phyloP scores from a whole-genome alignment of 257 asterid species.

The Solanum ahanhuiri region DNA sequence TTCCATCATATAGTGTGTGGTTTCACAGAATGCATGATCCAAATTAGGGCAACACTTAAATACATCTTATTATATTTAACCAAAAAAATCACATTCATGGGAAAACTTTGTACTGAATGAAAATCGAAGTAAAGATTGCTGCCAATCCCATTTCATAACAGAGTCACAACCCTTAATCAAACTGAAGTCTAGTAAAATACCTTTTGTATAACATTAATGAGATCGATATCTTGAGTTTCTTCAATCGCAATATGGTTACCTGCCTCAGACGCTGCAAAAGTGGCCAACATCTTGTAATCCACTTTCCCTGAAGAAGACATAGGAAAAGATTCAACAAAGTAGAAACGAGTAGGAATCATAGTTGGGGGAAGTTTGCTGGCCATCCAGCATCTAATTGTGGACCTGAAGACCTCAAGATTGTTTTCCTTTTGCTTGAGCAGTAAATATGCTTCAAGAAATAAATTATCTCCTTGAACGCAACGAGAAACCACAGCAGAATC shows the following conservation, averaged over 20 bases:
- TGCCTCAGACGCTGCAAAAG: slow-evolving; percentile 25
- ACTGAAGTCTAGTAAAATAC: slow-evolving; percentile 14
- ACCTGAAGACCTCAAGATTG: slow-evolving; percentile 29
- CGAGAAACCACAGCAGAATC: slow-evolving; percentile 75
- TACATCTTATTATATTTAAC: neutral
- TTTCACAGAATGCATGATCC: neutral
- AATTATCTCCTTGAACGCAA: slow-evolving; percentile 39
- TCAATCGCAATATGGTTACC: slow-evolving; percentile 13
- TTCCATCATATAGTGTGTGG: neutral
- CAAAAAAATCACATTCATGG: neutral
- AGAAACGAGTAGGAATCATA: slow-evolving; percentile 55
- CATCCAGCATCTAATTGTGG: slow-evolving; percentile 56
- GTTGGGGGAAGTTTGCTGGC: slow-evolving; percentile 49
- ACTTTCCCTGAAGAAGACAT: slow-evolving; percentile 81
- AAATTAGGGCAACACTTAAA: neutral
- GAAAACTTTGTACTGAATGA: neutral
- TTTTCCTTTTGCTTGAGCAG: slow-evolving; percentile 29
- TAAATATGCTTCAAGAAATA: slow-evolving; percentile 68
- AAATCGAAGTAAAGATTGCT: neutral
- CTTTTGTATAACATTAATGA: slow-evolving; percentile 54
- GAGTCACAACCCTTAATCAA: neutral
- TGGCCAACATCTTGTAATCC: slow-evolving; percentile 53
- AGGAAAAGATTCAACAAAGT: slow-evolving; percentile 52
- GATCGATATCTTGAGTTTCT: slow-evolving; percentile 34
- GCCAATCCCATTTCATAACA: neutral